A percentile compares a stretch with the other conserved stretches of the same genome.
Conservation (phyloP, 306 rosid species). For the Cicer arietinum region DNA sequence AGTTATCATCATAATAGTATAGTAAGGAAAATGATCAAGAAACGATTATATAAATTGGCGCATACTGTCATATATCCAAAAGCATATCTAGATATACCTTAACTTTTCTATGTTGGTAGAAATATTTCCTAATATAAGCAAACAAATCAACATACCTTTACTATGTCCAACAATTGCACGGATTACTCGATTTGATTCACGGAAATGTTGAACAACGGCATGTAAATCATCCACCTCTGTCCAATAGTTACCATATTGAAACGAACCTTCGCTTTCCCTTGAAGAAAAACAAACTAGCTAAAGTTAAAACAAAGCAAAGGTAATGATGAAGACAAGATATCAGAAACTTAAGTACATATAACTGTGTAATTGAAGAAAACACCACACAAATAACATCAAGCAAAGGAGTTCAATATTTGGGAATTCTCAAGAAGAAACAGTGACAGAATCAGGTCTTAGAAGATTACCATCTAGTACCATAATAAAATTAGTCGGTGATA, state of each 20-base stretch:
- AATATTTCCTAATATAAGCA: neutral
- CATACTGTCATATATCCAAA: constrained; percentile 5
- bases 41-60: constrained; percentile 15
- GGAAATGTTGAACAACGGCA: constrained; percentile 62
- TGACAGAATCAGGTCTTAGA: neutral
- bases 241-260: constrained; percentile 61
- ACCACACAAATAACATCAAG: neutral
- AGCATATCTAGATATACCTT: constrained; percentile 17
- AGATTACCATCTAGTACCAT: neutral
- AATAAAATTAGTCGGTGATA: neutral
- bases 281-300: constrained; percentile 33
- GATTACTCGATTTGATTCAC: constrained; percentile 51
- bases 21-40: neutral
- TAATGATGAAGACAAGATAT: constrained; percentile 4
- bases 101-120: neutral
- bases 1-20: constrained; percentile 5
- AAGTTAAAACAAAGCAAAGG: constrained; percentile 32
- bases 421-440: neutral
- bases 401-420: neutral
- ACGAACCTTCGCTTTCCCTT: constrained; percentile 81
- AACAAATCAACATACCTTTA: constrained; percentile 60
- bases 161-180: constrained; percentile 77
- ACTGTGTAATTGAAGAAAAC: constrained; percentile 22
- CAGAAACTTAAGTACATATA: constrained; percentile 5
- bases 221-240: constrained; percentile 72